Evolutionary conservation across 352 stramenopile species (phyloP).

Genomic region (Peronospora destructor): DNA sequence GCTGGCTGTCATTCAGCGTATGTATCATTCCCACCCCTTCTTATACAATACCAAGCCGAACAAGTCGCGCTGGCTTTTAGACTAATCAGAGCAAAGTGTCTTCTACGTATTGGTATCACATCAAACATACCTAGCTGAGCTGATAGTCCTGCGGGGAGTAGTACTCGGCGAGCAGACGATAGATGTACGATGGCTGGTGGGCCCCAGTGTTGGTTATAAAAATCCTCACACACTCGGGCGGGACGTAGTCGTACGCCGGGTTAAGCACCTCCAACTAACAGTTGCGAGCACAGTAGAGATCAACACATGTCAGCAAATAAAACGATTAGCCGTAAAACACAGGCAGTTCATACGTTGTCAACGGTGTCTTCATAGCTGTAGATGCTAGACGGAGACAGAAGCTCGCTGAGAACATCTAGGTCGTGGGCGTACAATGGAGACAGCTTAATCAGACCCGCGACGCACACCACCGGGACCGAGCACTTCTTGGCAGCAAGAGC

Average conservation of each 20-base stretch:
- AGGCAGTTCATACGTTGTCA: conserved; percentile 57
- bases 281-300: conserved; percentile 7
- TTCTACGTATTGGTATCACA: conserved; percentile 16
- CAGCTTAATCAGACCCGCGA: conserved; percentile 96
- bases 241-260: conserved; percentile 96
- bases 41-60: conserved; percentile 49
- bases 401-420: conserved; percentile 92
- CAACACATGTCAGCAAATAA: conserved; percentile 11
- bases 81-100: conserved; percentile 22
- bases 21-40: conserved; percentile 82
- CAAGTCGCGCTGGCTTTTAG: conserved; percentile 48
- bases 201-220: conserved; percentile 97
- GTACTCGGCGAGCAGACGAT: conserved; percentile 96
- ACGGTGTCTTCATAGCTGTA: conserved; percentile 88
- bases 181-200: conserved; percentile 98
- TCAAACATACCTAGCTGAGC: conserved; percentile 45
- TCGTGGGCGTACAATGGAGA: conserved; percentile 98
- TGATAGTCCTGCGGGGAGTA: conserved; percentile 96
- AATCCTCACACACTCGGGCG: conserved; percentile 93
- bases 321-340: conserved; percentile 1
- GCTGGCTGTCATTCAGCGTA: conserved; percentile 80
- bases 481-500: conserved; percentile 94
- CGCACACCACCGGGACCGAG: conserved; percentile 94
- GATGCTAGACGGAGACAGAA: conserved; percentile 82
- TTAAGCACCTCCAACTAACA: conserved; percentile 92